These are phyloP conservation scores for Exophiala xenobiotica DNA, from an alignment of 2,329 filamentous ascomycete genomes.

Conservation along the genomic window DNA sequence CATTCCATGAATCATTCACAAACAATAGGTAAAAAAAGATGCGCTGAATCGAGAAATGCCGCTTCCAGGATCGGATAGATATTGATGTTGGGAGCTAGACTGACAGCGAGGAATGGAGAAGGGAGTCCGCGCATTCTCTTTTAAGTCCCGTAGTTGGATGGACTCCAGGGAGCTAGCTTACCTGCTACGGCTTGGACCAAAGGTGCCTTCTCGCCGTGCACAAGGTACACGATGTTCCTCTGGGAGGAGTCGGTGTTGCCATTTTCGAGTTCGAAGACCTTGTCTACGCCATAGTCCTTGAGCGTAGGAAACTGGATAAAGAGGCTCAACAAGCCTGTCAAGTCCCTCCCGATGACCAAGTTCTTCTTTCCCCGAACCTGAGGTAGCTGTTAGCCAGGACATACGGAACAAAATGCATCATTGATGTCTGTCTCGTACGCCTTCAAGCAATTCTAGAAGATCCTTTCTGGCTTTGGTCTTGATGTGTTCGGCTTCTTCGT, in stretches of 20 bases:
- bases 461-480: constrained; percentile 71
- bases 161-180: constrained; percentile 51
- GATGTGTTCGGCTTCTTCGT: constrained; percentile 48
- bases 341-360: constrained; percentile 83
- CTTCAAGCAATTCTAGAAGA: constrained; percentile 85
- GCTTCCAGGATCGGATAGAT: constrained; percentile 23
- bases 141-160: constrained; percentile 17
- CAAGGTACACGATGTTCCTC: constrained; percentile 91
- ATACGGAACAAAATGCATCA: constrained; percentile 10
- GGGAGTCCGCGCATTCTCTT: constrained; percentile 24
- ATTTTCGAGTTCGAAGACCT: constrained; percentile 96
- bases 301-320: constrained; percentile 94
- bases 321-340: constrained; percentile 84
- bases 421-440: constrained; percentile 63
- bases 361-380: constrained; percentile 99
- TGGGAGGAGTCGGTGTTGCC: constrained; percentile 92
- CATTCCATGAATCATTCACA: constrained; percentile 49
- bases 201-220: constrained; percentile 81
- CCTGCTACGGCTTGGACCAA: constrained; percentile 85
- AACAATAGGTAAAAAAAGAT: constrained; percentile 44
- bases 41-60: constrained; percentile 42
- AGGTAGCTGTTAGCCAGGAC: constrained; percentile 34
- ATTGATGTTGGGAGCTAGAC: constrained; percentile 25
- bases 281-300: constrained; percentile 96
- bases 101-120: constrained; percentile 23